Evolutionary conservation across 1,284 basidiomycete species (phyloP), one percentile per base, ranked within the genome.

Genomic region (Ustilago vetiveriae): DNA sequence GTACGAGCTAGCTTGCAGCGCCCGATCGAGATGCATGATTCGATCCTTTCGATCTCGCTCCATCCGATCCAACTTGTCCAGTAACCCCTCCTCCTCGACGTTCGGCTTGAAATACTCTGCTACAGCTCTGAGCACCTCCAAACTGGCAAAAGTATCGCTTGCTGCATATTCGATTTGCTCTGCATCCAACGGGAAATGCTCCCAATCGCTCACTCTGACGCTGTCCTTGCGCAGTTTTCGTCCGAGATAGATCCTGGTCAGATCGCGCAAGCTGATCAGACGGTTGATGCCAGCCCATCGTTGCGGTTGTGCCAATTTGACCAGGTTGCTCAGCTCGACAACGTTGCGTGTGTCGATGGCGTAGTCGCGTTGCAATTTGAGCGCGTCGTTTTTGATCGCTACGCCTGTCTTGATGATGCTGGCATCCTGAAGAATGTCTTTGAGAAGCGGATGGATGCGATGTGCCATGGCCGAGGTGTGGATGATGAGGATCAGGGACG

Each of bases 101-200:
- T 16, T 17, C 13, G 38, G 35, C 30, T 14, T 29, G 30, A 71
- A 57, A 33, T 57, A 53, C 19, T 53, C 62, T 1, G 52, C 17
- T 0, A 74, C 26, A 0, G 56, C 68, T 21, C 74, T 64, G 13
- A 74, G 43, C 14, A 79, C 42, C 39, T 79, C 77, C 27, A 79
- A 49, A 24, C 71, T 53, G 1, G 57, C 75, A 36, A 74, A 74
- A 3, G 69, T 71, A 32, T 79, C 77, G 41, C 55, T 70, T 0
- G 75, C 75, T 3, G 77, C 77, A 45, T 79, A 79, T 36, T 69
- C 64, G n/a, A 69, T 47, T 50, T 79, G 77, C 17, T 53, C 40
- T 6, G 44, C 38, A 1, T 43, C 40, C 35, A 79, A 43, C 6
- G 59, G 63, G 3, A 33, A 48, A 6, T n/a, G 37, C 17, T 65